phyloP scores from a whole-genome alignment of 257 asterid species.

The Penstemon davidsonii region DNA sequence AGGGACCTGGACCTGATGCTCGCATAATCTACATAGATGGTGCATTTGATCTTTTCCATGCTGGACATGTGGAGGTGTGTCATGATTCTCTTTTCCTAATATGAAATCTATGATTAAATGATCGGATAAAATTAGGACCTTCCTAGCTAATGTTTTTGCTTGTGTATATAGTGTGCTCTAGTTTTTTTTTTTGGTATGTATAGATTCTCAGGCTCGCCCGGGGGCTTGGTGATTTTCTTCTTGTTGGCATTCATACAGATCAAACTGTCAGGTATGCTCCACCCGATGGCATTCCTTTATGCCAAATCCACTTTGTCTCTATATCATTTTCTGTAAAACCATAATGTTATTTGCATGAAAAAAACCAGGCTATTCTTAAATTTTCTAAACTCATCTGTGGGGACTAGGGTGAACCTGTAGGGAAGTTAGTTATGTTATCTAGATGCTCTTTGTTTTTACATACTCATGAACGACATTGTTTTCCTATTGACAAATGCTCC shows the following conservation, averaged over 20 bases:
- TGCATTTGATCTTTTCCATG: conserved; percentile 98
- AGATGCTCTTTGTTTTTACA: not conserved
- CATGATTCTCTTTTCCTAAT: conserved; percentile 13
- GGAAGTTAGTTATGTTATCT: conserved; percentile 4
- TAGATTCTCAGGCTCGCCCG: conserved; percentile 93
- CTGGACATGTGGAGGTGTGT: conserved; percentile 98
- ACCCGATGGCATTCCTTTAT: conserved; percentile 5
- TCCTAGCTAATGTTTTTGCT: conserved; percentile 17
- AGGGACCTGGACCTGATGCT: conserved; percentile 98
- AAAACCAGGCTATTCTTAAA: not conserved
- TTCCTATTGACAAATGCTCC: too few relatives aligned
- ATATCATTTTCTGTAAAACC: not conserved
- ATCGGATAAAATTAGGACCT: conserved; percentile 2
- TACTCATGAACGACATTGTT: not conserved
- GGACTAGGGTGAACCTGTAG: not conserved
- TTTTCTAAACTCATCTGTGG: conserved; percentile 6
- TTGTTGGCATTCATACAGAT: conserved; percentile 97
- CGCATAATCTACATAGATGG: conserved; percentile 97
- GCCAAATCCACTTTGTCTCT: not conserved
- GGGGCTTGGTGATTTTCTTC: conserved; percentile 96
- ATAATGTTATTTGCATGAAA: conserved; percentile 1
- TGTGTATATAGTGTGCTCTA: conserved; percentile 2
- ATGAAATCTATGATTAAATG: not conserved
- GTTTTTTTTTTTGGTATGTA: conserved; percentile 26
- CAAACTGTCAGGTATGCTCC: conserved; percentile 76